Evolutionary conservation across 2,329 filamentous ascomycete genomes (phyloP), one percentile per base, ranked within the genome.

Genomic region (Colletotrichum ledebouriae): DNA sequence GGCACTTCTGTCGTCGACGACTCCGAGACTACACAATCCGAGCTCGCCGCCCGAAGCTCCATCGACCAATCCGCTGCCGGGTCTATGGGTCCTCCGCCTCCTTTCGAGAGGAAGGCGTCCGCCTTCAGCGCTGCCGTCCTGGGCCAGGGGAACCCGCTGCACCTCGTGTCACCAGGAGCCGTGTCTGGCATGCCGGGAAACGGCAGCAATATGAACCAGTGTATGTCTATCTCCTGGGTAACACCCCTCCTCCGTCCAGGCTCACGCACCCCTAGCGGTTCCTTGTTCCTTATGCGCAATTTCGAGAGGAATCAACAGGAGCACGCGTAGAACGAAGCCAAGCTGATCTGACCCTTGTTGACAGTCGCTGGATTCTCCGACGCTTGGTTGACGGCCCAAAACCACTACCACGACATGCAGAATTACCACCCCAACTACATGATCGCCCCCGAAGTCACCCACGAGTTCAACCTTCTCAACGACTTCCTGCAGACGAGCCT

Each of bases 381-480:
- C 83, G 92, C 94, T 77, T 95, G 93, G 91, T 86, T 94, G 76
- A 86, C 85, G 73, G 88, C 90, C 68, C 92, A 94, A 76, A 96
- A 91, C 78, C 92, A 93, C 76, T 96, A 93, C 79, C 92, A 97
- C 84, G 94, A 98, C 80, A 96, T 98, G 90, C 94, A 96, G 82
- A 93, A 90, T 77, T 94, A 94, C 76, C 94, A 98, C 81, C 92
- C 93, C 67, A 96, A 93, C 76, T 98, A 96, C 83, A 94, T 97
- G 91, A 97, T 98, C 82, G 83, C 85, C 57, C 93, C 94, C 71
- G 96, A 99, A 81, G 93, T 98, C 74, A 94, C 92, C 70, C 96
- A 96, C 81, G 96, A 99, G 83, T 98, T 97, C 79, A 97, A 98
- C 77, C 84, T 98, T 59, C 89, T 99, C 76, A 97, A 97, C 83